Evolutionary conservation across 495 filamentous ascomycete species (phyloP).

Genomic region (Penicillium fimorum): DNA sequence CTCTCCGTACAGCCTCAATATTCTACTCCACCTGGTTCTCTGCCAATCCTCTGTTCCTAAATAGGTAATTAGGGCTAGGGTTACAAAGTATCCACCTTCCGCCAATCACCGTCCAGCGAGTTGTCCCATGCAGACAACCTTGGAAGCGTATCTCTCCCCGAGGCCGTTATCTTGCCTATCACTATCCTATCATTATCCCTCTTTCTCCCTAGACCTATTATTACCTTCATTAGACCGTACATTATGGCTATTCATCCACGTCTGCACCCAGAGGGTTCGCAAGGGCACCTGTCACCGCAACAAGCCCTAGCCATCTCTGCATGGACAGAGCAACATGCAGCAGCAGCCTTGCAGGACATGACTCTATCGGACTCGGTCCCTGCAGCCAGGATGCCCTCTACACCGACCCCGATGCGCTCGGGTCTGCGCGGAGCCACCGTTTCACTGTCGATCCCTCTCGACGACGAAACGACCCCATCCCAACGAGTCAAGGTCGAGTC

Average conservation of each 20-base stretch:
- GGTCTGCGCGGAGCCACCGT: slow-evolving; percentile 39
- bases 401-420: slow-evolving; percentile 28
- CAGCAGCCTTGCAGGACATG: slow-evolving; percentile 43
- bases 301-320: slow-evolving; percentile 49
- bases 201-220: slow-evolving; percentile 1
- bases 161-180: slow-evolving; percentile 21
- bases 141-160: slow-evolving; percentile 3
- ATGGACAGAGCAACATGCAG: slow-evolving; percentile 51
- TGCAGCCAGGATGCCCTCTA: slow-evolving; percentile 11
- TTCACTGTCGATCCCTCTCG: slow-evolving; percentile 50
- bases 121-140: slow-evolving; percentile 21
- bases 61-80: slow-evolving; percentile 28
- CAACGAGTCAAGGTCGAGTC: slow-evolving; percentile 27
- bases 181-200: slow-evolving; percentile 11
- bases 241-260: slow-evolving; percentile 46
- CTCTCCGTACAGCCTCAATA: neutral
- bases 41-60: slow-evolving; percentile 1
- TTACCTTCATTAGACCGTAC: slow-evolving; percentile 1
- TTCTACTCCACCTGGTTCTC: neutral
- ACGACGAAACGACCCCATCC: slow-evolving; percentile 35
- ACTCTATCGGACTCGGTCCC: slow-evolving; percentile 36
- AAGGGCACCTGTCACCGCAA: slow-evolving; percentile 39
- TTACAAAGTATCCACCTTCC: slow-evolving; percentile 9
- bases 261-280: slow-evolving; percentile 26
- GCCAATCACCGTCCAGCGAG: slow-evolving; percentile 22